Evolutionary conservation across 2,329 filamentous ascomycete species (phyloP), one percentile per base, ranked within the genome.

Genomic region (Trichoderma sp.): DNA sequence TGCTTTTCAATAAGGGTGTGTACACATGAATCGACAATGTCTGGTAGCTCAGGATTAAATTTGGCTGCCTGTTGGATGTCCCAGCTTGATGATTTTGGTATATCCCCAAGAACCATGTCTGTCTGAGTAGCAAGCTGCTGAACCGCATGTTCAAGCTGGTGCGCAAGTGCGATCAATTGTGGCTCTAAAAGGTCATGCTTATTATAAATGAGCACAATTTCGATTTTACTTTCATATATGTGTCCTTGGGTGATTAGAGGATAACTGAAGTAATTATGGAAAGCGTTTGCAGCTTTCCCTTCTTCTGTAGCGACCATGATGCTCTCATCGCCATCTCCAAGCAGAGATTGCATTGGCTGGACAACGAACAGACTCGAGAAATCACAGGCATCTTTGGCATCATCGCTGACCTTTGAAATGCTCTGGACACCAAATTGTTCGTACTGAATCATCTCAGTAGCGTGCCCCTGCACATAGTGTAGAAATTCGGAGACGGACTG

Each of bases 361-460:
- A 73, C 64, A 57, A 73, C 67, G 9, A 73, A 55, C 8, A 73
- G 23, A 64, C 66, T 72, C 5, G 59, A 68, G 36, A 73, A 73
- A 15, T 73, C 32, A 43, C 65, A 70, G 11, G 67, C 62, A 13
- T 69, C 67, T 30, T 68, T 62, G 6, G 74, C 70, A 23, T 76
- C 71, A 15, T 62, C 20, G 34, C 53, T 62, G 7, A 71, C 15
- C 23, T 32, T 70, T 20, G 58, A 26, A 12, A 63, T 68, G 39
- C 63, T 68, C 8, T 72, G 65, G 1, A 69, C 15, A n/a, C 65
- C 58, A 20, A 62, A 63, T 6, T 72, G 65, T 20, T 68, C 58
- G 59, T 70, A 57, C 3, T 50, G 65, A 58, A 72, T 12, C 70
- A 63, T 69, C 23, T 63, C 39, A 13, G 34, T 39, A 23, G 68